These are phyloP conservation scores for Osmanthus fragrans DNA, from an alignment of 257 asterid genomes.

Conservation along the genomic window DNA sequence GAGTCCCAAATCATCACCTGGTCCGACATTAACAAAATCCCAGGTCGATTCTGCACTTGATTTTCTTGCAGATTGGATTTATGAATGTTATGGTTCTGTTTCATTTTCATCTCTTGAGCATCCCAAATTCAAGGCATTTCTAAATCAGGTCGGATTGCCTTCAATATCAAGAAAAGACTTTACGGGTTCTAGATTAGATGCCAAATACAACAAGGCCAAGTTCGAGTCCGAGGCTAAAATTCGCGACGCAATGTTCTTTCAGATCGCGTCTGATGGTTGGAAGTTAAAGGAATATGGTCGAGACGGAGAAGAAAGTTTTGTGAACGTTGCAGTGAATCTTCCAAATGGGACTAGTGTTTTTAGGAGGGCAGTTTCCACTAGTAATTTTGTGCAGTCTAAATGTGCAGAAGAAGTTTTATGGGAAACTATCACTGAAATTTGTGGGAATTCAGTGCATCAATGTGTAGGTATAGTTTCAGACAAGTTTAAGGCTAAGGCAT, in stretches of 20 bases:
- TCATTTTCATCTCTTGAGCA: constrained; percentile 83
- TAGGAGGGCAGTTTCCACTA: constrained; percentile 64
- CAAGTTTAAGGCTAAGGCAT: constrained; percentile 77
- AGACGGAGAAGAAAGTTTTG: constrained; percentile 56
- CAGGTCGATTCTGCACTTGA: constrained; percentile 80
- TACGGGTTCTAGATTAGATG: constrained; percentile 58
- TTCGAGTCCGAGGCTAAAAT: constrained; percentile 79
- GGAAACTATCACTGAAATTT: constrained; percentile 77
- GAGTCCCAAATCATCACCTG: constrained; percentile 76
- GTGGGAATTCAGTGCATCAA: constrained; percentile 64
- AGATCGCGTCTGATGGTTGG: constrained; percentile 89
- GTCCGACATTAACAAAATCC: constrained; percentile 58
- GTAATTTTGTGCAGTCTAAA: constrained; percentile 60
- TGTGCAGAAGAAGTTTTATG: constrained; percentile 85
- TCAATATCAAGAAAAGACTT: constrained; percentile 59
- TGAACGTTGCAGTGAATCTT: constrained; percentile 76
- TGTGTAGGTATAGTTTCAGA: constrained; percentile 95
- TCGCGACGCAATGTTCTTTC: constrained; percentile 96
- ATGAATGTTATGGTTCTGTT: constrained; percentile 85
- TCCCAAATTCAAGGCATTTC: constrained; percentile 85
- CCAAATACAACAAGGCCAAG: constrained; percentile 63
- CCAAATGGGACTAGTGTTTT: constrained; percentile 90
- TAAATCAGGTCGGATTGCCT: constrained; percentile 80
- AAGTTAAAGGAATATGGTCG: constrained; percentile 38
- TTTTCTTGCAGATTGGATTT: constrained; percentile 81